A percentile compares a stretch with the other conserved stretches of the same genome.
Evolutionary conservation across 805 yeast genomes (phyloP).

Genomic region (Sugiyamaella floridensis): DNA sequence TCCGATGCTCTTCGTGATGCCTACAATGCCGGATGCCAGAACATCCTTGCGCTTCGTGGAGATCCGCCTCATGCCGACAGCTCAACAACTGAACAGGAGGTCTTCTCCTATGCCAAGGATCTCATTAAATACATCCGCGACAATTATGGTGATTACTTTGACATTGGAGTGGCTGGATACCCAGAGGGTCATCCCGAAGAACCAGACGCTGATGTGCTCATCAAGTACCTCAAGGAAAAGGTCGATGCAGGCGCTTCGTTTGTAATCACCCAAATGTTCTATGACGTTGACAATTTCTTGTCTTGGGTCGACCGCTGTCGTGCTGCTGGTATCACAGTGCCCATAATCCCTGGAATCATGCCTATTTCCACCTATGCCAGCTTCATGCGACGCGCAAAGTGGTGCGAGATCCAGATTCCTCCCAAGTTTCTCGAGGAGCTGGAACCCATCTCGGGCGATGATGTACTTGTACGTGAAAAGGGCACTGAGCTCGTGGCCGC

Average conservation of each 20-base stretch:
- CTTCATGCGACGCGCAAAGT: constrained; percentile 84
- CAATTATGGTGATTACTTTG: constrained; percentile 81
- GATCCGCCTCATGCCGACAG: constrained; percentile 70
- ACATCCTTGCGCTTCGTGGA: constrained; percentile 89
- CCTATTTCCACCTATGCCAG: constrained; percentile 95
- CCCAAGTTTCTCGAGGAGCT: constrained; percentile 58
- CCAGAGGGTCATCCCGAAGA: constrained; percentile 98
- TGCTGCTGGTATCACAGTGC: constrained; percentile 66
- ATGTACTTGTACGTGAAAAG: constrained; percentile 72
- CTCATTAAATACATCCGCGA: constrained; percentile 66
- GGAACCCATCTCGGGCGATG: constrained; percentile 85
- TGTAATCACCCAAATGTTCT: constrained; percentile 94
- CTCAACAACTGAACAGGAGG: constrained; percentile 23
- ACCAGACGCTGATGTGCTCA: constrained; percentile 43
- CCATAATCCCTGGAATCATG: constrained; percentile 97
- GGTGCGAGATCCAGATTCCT: constrained; percentile 87
- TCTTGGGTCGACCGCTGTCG: constrained; percentile 71
- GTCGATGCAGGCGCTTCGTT: constrained; percentile 93
- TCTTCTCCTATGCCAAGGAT: constrained; percentile 82
- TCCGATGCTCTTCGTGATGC: constrained; percentile 84
- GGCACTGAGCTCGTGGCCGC: constrained; percentile 79
- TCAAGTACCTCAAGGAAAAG: constrained; percentile 70
- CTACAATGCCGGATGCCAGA: constrained; percentile 86
- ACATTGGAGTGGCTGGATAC: constrained; percentile 94
- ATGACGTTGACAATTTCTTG: constrained; percentile 81